Percentiles rank a stretch among this genome's conserved stretches.
These are phyloP conservation scores for Mallotus repandus DNA, from an alignment of 441 rosid genomes.

Conservation along the genomic window DNA sequence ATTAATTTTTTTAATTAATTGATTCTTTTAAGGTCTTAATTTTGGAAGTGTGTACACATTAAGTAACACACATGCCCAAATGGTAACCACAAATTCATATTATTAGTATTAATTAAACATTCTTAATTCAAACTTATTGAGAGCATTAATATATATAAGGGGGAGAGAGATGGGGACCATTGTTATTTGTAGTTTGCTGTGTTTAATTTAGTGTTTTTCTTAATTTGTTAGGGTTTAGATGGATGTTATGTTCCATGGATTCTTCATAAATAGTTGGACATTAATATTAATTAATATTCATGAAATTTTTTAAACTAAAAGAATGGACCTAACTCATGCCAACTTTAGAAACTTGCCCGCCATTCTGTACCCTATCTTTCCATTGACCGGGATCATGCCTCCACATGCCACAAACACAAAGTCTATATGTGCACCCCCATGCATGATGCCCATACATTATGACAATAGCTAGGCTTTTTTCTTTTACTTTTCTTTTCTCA, in stretches of 20 bases:
- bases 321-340: conserved; percentile 20
- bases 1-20: conserved; percentile 7
- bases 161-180: conserved; percentile 42
- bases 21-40: conserved; percentile 39
- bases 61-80: conserved; percentile 42
- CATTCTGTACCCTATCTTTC: conserved; percentile 3
- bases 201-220: neutral
- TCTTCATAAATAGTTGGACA: too few species aligned
- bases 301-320: neutral
- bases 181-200: conserved; percentile 21
- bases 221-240: too few species aligned
- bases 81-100: conserved; percentile 46
- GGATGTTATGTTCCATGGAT: too few species aligned
- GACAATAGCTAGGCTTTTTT: neutral
- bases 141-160: conserved; percentile 20
- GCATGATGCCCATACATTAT: neutral
- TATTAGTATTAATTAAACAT: conserved; percentile 19
- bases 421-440: neutral
- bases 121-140: conserved; percentile 32
- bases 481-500: too few species aligned
- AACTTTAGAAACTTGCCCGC: conserved; percentile 21
- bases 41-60: conserved; percentile 32
- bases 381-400: neutral
- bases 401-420: neutral
- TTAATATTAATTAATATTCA: too few species aligned